Conservation (phyloP, 73 alveolate genomes). For the Paramecium caudatum region DNA sequence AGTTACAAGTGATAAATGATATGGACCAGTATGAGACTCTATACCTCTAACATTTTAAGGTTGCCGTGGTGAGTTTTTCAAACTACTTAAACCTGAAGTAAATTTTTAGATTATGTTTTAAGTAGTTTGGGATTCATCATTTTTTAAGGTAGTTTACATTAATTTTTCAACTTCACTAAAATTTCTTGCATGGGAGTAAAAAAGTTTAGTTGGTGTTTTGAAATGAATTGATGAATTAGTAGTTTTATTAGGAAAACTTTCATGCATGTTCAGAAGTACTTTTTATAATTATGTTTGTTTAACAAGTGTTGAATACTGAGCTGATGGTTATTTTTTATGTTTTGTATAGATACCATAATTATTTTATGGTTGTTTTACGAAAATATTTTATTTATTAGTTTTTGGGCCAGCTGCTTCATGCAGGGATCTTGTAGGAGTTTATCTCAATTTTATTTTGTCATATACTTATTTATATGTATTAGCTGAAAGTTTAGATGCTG, state of each 20-base stretch:
- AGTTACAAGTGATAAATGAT: conserved; percentile 6
- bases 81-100: conserved; percentile 26
- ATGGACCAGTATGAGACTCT: conserved; percentile 20
- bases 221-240: neutral
- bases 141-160: neutral
- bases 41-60: neutral
- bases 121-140: conserved; percentile 2
- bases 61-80: neutral
- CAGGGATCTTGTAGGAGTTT: neutral
- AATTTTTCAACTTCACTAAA: neutral
- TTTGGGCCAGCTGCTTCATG: neutral
- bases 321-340: neutral
- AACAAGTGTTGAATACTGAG: neutral
- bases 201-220: neutral
- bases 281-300: neutral
- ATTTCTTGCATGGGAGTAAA: neutral
- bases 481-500: conserved; percentile 9
- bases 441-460: neutral
- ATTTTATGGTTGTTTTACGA: neutral
- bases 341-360: neutral
- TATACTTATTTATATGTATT: conserved; percentile 23
- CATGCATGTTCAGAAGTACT: conserved; percentile 7
- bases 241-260: neutral
- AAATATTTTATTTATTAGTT: neutral
- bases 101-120: neutral